Base-by-base conservation (phyloP, 352 stramenopile genomes). In the Phytopythium ostracodes region DNA sequence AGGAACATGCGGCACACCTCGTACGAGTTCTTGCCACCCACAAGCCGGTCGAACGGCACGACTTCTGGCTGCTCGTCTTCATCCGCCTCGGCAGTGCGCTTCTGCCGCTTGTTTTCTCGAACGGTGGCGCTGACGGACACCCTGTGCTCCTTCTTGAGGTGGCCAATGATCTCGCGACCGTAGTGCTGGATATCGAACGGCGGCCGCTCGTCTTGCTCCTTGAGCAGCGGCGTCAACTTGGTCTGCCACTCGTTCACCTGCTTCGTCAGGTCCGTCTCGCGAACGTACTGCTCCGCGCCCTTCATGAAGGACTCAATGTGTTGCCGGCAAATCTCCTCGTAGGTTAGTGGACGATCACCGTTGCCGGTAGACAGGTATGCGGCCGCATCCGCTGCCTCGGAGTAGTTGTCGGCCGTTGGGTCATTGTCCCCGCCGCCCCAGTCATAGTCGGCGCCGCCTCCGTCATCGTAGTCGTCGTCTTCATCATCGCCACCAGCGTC, bases 1-100 rank as follows among this genome's bases (percentile, higher is more conserved):
- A 98, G 73, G 65, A 98, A 98, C 64, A 94, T 76, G 1, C 91
- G 90, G 66, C 87, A 96, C 2, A 98, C 88, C 59, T 98, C 79
- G 53, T 81, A 94, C 56, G 74, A 71, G 46, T 64, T 76, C 53
- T 82, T 77, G 24, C 81, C 79, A 25, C 65, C 61, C 36, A 88
- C 81, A 61, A 94, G 65, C 8, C 71, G 69, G 27, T 75, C 75
- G 61, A 94, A 94, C 25, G 75, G 60, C 38, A 92, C 68, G 11
- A 53, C 40, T 4, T 76, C 68, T 2, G 56, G 43, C 0, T 66
- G 46, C 0, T 64, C 61, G 1, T 79, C 65, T 20, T 64, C 55
- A 11, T 67, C 55, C 20, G 18, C 44, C 0, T 63, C 53, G 14
- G 66, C 55, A 14, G 67, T 29, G 31, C 68, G 63, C 50, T 75